Base-by-base conservation (phyloP, 495 filamentous ascomycete species). In the Xylaria venustula region DNA sequence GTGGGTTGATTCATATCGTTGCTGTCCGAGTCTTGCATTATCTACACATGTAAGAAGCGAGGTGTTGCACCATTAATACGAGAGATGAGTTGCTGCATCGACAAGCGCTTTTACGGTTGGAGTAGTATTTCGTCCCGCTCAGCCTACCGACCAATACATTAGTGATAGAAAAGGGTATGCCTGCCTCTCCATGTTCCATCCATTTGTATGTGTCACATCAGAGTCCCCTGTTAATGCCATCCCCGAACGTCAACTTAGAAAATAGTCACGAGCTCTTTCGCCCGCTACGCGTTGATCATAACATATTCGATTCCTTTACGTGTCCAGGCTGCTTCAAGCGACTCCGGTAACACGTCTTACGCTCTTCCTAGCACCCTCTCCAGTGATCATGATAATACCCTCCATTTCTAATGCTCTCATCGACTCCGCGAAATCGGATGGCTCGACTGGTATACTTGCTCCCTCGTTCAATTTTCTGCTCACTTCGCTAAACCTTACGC, bases 331-430 rank as follows among this genome's bases (percentile, higher is more conserved):
- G 40, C 25, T 61, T 63, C 46, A 80, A 50, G 73, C 71, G 59
- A 72, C 71, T 34, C 71, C 72, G 20, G 79, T 88, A 58, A 93
- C 84, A 67, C 92, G 87, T 70, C 93, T 85, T 60, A 98, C 89
- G 60, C 74, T 89, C 78, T 85, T 91, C 66, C 93, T 85, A 20
- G 88, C 77, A 9, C 93, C 94, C 66, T 98, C 93, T 3, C 95
- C 95, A 45, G 80, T 81, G 40, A 98, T 82, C 78, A 88, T 88
- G 54, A 97, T 80, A 17, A 82, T 71, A 3, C 95, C 94, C 76
- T 98, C 94, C 62, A 88, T 84, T 79, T 98, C 93, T 61, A 97
- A 73, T 7, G 81, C 77, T 62, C 88, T 81, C 64, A 97, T 81
- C 11, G 86, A 89, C 71, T 96, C 92, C 1, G 81, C 80, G 69